A percentile compares a stretch with the other conserved stretches of the same genome.
phyloP scores from a whole-genome alignment of 2,329 filamentous ascomycete species.

The Nemania serpens region DNA sequence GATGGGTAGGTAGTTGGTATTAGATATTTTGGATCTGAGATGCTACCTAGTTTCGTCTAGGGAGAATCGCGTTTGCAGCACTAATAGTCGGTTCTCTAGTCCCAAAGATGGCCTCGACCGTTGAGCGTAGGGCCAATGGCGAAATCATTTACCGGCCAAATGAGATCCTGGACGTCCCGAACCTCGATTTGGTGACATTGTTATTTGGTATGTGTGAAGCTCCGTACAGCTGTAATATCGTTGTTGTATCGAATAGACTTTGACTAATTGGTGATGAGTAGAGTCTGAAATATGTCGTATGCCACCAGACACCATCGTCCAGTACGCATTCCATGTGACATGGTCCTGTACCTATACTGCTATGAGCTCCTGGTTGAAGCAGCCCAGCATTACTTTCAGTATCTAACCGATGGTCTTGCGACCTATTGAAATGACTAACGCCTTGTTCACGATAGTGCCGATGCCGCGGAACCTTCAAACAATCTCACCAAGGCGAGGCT shows the following conservation, averaged over 20 bases:
- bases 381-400: too few relatives aligned
- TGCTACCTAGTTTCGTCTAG: too few relatives aligned
- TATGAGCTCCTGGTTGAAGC: not conserved
- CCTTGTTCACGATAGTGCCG: constrained; percentile 40
- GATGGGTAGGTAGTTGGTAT: too few relatives aligned
- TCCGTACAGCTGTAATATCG: not conserved
- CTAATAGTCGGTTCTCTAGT: too few relatives aligned
- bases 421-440: not conserved
- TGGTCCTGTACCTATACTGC: not conserved
- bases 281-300: constrained; percentile 44
- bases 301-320: constrained; percentile 56
- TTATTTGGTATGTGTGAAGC: constrained; percentile 46
- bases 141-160: constrained; percentile 46
- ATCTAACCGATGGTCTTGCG: too few relatives aligned
- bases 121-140: constrained; percentile 39
- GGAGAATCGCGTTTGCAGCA: too few relatives aligned
- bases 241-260: not conserved
- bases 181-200: constrained; percentile 49
- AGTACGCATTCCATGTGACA: constrained; percentile 36
- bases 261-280: constrained; percentile 28
- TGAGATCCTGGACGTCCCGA: constrained; percentile 42
- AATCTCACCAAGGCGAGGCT: constrained; percentile 57
- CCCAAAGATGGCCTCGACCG: constrained; percentile 38
- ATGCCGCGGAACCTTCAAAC: constrained; percentile 60
- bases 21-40: too few relatives aligned